phyloP scores from a whole-genome alignment of 257 asterid genomes.

The Solanum neorickii region DNA sequence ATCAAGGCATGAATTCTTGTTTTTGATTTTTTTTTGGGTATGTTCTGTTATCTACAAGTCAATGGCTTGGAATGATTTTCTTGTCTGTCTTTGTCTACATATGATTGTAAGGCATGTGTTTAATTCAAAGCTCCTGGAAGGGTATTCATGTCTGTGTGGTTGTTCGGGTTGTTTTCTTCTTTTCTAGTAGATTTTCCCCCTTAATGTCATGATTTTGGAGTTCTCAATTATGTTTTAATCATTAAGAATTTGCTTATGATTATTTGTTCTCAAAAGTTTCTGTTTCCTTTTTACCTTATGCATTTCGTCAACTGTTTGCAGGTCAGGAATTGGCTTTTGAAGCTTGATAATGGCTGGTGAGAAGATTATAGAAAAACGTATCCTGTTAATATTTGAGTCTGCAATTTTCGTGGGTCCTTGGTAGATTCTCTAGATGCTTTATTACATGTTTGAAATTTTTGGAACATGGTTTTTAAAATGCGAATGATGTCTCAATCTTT shows the following conservation, averaged over 20 bases:
- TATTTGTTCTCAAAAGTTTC: neutral
- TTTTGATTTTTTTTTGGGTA: neutral
- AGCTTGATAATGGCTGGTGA: constrained; percentile 40
- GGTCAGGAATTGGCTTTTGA: constrained; percentile 20
- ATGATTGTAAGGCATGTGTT: neutral
- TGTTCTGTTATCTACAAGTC: neutral
- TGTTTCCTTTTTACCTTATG: neutral
- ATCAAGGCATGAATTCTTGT: neutral
- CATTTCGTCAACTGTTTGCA: constrained; percentile 2
- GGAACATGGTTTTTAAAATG: neutral
- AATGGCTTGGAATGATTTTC: neutral
- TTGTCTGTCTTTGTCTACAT: neutral
- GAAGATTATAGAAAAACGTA: constrained; percentile 48
- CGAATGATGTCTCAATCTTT: neutral
- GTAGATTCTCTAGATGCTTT: neutral
- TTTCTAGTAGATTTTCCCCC: neutral
- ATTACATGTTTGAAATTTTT: neutral
- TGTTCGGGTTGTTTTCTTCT: neutral
- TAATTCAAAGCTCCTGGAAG: neutral
- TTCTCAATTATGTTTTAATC: neutral
- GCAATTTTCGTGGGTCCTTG: neutral
- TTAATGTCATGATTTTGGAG: neutral
- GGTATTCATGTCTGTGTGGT: neutral
- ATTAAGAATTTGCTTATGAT: neutral
- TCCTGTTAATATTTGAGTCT: neutral